Conservation (phyloP, 345 rosid species). For the Linum tenue region DNA sequence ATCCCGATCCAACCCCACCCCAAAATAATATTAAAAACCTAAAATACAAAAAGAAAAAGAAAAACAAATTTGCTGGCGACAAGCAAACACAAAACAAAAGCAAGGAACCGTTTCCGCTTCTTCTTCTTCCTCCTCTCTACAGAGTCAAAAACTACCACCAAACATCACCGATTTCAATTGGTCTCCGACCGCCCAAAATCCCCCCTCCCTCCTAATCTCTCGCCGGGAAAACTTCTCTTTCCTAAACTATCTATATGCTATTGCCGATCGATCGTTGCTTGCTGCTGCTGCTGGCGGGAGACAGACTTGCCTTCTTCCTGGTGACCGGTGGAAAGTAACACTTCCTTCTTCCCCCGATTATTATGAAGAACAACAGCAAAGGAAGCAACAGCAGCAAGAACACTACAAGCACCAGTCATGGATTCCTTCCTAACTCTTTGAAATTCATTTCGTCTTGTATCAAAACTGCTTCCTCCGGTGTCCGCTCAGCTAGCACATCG, state of each 20-base stretch:
- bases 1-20: too few relatives aligned
- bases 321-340: slow-evolving; percentile 36
- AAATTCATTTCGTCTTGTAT: slow-evolving; percentile 81
- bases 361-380: slow-evolving; percentile 55
- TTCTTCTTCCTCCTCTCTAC: slow-evolving; percentile 17
- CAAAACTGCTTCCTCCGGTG: slow-evolving; percentile 90
- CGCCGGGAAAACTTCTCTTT: neutral
- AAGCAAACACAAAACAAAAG: slow-evolving; percentile 16
- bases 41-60: neutral
- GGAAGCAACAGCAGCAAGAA: slow-evolving; percentile 19
- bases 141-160: slow-evolving; percentile 13
- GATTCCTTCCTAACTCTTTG: slow-evolving; percentile 64
- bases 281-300: neutral
- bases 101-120: slow-evolving; percentile 32
- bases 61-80: slow-evolving; percentile 5
- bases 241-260: slow-evolving; percentile 28
- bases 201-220: slow-evolving; percentile 2
- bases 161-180: slow-evolving; percentile 14
- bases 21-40: neutral
- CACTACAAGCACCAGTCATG: slow-evolving; percentile 22
- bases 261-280: slow-evolving; percentile 26
- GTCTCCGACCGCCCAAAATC: neutral
- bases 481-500: slow-evolving; percentile 74
- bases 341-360: slow-evolving; percentile 13
- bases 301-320: slow-evolving; percentile 22